Evolutionary conservation across 2,329 filamentous ascomycete species (phyloP).

Genomic region (Aspergillus carbonarius): DNA sequence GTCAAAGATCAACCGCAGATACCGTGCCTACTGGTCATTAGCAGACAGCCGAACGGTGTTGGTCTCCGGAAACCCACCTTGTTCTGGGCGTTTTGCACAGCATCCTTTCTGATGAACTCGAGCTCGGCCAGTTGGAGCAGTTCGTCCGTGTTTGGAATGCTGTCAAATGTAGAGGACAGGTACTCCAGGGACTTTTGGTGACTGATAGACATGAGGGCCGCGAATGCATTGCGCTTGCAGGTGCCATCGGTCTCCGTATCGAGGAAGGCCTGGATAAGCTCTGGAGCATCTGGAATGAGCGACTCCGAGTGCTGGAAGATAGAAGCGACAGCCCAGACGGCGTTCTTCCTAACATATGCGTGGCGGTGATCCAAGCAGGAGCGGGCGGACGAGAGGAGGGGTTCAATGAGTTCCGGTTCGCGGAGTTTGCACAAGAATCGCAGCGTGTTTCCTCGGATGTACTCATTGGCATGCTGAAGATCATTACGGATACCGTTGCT

Average conservation of each 20-base stretch:
- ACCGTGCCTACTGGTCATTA: conserved; percentile 65
- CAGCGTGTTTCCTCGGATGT: conserved; percentile 95
- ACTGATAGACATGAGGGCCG: conserved; percentile 83
- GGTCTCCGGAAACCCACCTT: conserved; percentile 60
- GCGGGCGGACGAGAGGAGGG: conserved; percentile 86
- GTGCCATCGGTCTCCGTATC: conserved; percentile 89
- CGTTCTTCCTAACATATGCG: conserved; percentile 97
- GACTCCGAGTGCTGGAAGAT: conserved; percentile 89
- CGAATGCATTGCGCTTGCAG: conserved; percentile 97
- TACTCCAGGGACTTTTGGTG: conserved; percentile 91
- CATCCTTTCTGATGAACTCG: conserved; percentile 97
- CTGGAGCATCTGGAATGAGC: conserved; percentile 91
- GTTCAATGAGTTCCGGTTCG: conserved; percentile 93
- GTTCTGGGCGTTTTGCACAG: conserved; percentile 89
- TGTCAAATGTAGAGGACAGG: conserved; percentile 84
- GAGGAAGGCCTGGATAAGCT: conserved; percentile 86
- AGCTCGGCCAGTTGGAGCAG: conserved; percentile 89
- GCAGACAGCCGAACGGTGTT: conserved; percentile 9
- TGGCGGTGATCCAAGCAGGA: conserved; percentile 94
- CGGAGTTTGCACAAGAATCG: conserved; percentile 96
- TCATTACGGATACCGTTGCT: conserved; percentile 99
- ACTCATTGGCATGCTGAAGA: conserved; percentile 96
- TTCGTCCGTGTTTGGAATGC: conserved; percentile 91
- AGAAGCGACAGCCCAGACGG: conserved; percentile 89
- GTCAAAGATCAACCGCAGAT: conserved; percentile 93